Evolutionary conservation across 371 early-diverging fungal genomes (phyloP), one percentile per base, ranked within the genome.

Genomic region (Mucor indicus): DNA sequence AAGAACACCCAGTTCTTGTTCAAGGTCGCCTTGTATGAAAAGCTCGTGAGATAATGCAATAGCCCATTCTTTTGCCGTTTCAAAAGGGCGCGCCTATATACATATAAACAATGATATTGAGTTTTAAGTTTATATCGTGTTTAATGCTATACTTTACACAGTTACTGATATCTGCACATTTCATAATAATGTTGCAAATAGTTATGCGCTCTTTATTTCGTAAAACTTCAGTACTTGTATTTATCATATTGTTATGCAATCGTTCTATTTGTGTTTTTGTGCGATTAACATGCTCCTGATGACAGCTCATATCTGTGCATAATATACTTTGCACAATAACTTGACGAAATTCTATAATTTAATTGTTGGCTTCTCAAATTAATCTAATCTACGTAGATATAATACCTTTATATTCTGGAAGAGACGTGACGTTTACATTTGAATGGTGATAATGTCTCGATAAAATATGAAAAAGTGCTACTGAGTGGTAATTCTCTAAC

Each of bases 401-500:
- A 9, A 21, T 61, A 72, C 72, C 62, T 55, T 67, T 60, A 50
- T 62, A 72, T n/a, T 48, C 44, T 17, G 55, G 38, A 8, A 38
- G 38, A 2, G 68, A 44, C 2, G 48, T 44, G 13, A 48, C 54
- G 29, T 60, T 62, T 5, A 60, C 25, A 35, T 48, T 50, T 30
- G 60, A 50, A 33, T 81, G 71, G 21, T 77, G 67, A 12, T 72
- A 77, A 49, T 79, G 73, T 32, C 77, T 79, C 32, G 79, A 70
- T 69, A 97, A 77, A 1, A 96, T 61, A 50, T 84, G 80, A 60
- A 92, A 92, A 32, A 93, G 78, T 6, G 90, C 75, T 59, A 89
- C 84, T 6, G 87, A 83, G 64, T 97, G 98, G 67, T 91, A 92
- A 69, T 90, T 93, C 64, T 97, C 98, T 11, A 97, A 81, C 3